phyloP scores from a whole-genome alignment of 176 grass and related monocot species.

The Zea luxurians region DNA sequence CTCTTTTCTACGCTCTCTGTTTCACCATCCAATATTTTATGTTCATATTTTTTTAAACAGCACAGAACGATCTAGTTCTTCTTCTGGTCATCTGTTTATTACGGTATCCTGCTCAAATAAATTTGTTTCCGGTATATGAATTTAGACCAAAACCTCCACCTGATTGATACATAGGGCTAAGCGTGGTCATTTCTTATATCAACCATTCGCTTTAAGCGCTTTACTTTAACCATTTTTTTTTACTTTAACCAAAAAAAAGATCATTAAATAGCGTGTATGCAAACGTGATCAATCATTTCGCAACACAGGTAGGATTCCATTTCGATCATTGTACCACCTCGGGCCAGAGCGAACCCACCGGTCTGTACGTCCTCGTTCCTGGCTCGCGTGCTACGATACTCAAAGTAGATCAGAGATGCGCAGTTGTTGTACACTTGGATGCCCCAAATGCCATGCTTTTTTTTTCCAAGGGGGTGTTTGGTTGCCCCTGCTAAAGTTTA shows the following conservation, averaged over 20 bases:
- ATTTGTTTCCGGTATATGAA: neutral
- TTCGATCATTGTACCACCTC: neutral
- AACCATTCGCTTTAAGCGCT: neutral
- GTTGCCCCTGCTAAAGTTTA: too few relatives aligned
- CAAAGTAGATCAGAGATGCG: too few relatives aligned
- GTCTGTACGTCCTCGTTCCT: neutral
- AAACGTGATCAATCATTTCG: conserved; percentile 14
- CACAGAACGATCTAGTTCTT: neutral
- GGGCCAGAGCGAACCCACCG: neutral
- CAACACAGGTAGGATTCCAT: neutral
- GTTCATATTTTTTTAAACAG: neutral
- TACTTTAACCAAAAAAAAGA: too few relatives aligned
- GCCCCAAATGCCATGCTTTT: too few relatives aligned
- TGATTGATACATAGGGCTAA: too few relatives aligned
- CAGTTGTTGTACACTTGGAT: too few relatives aligned
- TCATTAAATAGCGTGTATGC: neutral
- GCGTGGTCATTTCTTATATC: neutral
- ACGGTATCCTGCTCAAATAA: neutral
- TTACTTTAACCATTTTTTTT: neutral
- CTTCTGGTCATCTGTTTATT: neutral
- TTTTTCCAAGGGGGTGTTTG: too few relatives aligned
- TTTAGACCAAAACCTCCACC: neutral
- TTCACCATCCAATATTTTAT: neutral
- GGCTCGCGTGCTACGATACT: neutral
- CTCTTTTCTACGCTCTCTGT: neutral